phyloP scores from a whole-genome alignment of 306 rosid genomes.

The Castanea crenata region DNA sequence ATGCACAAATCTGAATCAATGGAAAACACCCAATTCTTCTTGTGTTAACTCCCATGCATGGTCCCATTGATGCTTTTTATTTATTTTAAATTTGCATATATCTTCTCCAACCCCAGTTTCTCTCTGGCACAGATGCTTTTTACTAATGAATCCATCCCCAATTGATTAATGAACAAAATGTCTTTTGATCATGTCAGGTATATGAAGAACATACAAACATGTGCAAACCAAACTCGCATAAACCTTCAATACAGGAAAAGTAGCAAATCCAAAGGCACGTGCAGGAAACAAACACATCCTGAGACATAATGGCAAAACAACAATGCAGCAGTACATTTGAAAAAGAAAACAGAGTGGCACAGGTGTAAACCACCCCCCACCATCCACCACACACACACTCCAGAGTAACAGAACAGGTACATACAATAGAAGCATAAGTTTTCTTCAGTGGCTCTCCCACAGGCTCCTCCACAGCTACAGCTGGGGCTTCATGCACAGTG shows the following conservation, averaged over 20 bases:
- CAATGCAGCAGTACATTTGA: neutral
- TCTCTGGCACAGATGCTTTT: neutral
- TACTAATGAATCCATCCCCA: neutral
- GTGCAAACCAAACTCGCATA: neutral
- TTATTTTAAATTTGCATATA: neutral
- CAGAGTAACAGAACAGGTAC: conserved; percentile 18
- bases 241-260: neutral
- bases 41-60: neutral
- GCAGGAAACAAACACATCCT: neutral
- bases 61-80: neutral
- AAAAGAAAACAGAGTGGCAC: neutral
- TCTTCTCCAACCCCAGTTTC: neutral
- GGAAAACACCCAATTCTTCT: neutral
- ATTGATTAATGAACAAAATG: neutral
- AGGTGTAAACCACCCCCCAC: neutral
- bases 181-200: neutral
- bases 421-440: conserved; percentile 92
- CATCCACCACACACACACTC: neutral
- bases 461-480: conserved; percentile 55
- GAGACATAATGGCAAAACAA: neutral
- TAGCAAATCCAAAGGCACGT: neutral
- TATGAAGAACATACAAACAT: neutral
- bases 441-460: conserved; percentile 74
- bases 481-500: conserved; percentile 46
- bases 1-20: neutral